phyloP scores from a whole-genome alignment of 768 basidiomycete species.

The Tylopilus felleus region DNA sequence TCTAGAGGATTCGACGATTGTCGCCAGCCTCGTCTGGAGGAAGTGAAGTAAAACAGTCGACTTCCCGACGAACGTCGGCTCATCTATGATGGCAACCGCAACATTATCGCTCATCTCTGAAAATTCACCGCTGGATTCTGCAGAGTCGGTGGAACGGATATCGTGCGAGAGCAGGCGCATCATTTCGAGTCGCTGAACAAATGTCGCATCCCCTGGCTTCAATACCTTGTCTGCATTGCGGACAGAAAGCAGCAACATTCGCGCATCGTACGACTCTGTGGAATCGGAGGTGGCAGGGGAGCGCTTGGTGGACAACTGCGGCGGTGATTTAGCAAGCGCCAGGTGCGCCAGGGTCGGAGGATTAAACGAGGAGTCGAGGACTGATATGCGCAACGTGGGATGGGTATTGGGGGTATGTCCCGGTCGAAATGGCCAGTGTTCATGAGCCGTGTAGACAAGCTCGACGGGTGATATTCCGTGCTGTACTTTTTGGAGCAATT shows the following conservation, averaged over 20 bases:
- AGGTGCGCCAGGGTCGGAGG: conserved; percentile 87
- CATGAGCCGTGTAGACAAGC: conserved; percentile 58
- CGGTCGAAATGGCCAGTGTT: conserved; percentile 59
- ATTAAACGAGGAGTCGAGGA: conserved; percentile 94
- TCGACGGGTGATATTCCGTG: conserved; percentile 48
- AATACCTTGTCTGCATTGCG: conserved; percentile 83
- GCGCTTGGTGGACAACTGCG: conserved; percentile 17
- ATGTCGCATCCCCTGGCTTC: conserved; percentile 67
- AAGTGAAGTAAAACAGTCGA: conserved; percentile 54
- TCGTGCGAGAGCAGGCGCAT: conserved; percentile 66
- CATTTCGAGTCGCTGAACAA: conserved; percentile 83
- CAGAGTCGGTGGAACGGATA: conserved; percentile 19
- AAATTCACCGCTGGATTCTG: background rate
- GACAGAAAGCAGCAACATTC: conserved; percentile 76
- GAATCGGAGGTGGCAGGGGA: background rate
- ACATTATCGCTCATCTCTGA: conserved; percentile 39
- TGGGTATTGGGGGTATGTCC: conserved; percentile 6
- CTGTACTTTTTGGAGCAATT: conserved; percentile 36
- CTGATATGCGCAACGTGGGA: conserved; percentile 49
- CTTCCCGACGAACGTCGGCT: conserved; percentile 88
- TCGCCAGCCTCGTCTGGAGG: conserved; percentile 34
- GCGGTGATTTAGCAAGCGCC: conserved; percentile 56
- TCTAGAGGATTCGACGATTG: conserved; percentile 1
- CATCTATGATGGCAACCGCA: conserved; percentile 79
- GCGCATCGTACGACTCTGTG: conserved; percentile 56